Evolutionary conservation across 768 basidiomycete genomes (phyloP), one percentile per base, ranked within the genome.

Genomic region (Termitomyces sp.): DNA sequence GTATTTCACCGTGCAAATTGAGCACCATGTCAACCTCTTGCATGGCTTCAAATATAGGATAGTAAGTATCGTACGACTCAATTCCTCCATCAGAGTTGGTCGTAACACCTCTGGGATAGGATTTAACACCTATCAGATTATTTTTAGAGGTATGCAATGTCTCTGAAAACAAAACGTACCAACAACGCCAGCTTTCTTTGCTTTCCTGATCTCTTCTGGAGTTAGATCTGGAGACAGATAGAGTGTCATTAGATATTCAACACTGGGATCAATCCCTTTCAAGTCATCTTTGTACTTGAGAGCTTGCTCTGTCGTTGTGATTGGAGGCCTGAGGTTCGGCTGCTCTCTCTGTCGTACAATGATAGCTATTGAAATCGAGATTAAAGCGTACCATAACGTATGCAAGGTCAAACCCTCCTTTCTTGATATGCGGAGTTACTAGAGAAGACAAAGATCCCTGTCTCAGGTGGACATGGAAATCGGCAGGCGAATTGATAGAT

Each of bases 11-110:
- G 63, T 99, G 97, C 36, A 99, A 79, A 73, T 98, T 98, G 44
- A 99, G 80, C 20, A 98, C 94, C 84, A 99, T 88, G 67, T 86
- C 91, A 28, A 85, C 87, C 66, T 91, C 86, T 74, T 98, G 86
- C 95, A 98, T 98, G 38, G 86, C 90, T 65, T 85, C 85, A 68
- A 99, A 98, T 33, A 97, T 83, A 20, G 90, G 88, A 71, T 98
- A 97, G 69, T 96, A 99, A 1, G 82, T 79, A 64, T 91, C 90
- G 65, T 98, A 98, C 14, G 92, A 92, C 70, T 98, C 96, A 62
- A 98, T 96, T 7, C 97, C 97, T 35, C 91, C 87, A 57, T 94
- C 92, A 13, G 92, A 95, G 71, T 98, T 96, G 36, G 97, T 99
- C 24, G 97, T 99, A 3, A 99, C 96, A 10, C 97, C 97, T 59